phyloP scores from a whole-genome alignment of 108 stramenopile genomes.

The Cyclotella distinguenda region DNA sequence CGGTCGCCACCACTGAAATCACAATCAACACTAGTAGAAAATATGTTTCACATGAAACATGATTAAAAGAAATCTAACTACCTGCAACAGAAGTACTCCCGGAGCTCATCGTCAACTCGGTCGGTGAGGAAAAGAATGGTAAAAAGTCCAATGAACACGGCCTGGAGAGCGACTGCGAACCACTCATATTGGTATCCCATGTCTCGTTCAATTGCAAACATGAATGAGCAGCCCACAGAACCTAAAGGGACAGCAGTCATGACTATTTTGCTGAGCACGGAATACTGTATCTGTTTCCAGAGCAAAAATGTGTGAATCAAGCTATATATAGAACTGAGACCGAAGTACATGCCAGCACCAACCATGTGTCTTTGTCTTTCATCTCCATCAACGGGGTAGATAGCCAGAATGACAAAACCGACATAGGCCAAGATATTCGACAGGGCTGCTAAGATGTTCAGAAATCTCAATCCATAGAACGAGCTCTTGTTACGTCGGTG shows the following conservation, averaged over 20 bases:
- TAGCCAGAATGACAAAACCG: constrained; percentile 30
- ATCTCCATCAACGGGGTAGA: constrained; percentile 21
- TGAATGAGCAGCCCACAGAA: constrained; percentile 11
- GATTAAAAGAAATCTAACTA: no score
- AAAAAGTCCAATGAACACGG: constrained; percentile 23
- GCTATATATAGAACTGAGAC: constrained; percentile 25
- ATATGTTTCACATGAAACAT: no score
- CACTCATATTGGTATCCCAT: constrained; percentile 27
- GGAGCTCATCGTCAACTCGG: constrained; percentile 28
- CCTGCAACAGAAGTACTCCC: constrained; percentile 32
- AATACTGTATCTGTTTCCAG: constrained; percentile 39
- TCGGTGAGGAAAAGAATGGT: constrained; percentile 25
- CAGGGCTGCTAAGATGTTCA: constrained; percentile 29
- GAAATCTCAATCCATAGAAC: constrained; percentile 9
- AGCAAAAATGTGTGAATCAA: constrained; percentile 28
- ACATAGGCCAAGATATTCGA: constrained; percentile 27
- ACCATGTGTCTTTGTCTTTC: constrained; percentile 3
- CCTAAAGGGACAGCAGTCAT: constrained; percentile 23
- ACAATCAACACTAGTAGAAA: no score
- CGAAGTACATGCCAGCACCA: constrained; percentile 37
- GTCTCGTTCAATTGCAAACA: constrained; percentile 10
- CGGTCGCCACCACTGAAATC: no score
- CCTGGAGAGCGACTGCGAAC: constrained; percentile 27
- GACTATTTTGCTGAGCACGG: constrained; percentile 24
- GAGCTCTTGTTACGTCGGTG: constrained; percentile 38